Conservation (phyloP, 169 alveolate genomes). For the Plasmodium coatneyi region DNA sequence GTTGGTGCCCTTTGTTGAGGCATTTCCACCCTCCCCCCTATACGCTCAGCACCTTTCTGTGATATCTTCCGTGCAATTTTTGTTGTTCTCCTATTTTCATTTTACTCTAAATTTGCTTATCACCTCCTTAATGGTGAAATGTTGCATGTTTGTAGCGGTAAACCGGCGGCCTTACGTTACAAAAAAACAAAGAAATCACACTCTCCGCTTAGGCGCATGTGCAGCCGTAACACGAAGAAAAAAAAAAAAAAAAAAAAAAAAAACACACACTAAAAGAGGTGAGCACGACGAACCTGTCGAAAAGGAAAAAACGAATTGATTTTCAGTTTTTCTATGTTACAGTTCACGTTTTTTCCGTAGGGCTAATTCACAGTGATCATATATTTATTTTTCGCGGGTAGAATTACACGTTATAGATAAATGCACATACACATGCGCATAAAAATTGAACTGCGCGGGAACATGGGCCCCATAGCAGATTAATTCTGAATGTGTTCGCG, state of each 20-base stretch:
- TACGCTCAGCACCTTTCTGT: neutral
- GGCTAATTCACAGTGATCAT: neutral
- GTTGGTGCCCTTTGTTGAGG: neutral
- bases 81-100: neutral
- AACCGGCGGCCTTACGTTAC: neutral
- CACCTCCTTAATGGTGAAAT: neutral
- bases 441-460: neutral
- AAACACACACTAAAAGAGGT: neutral
- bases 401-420: neutral
- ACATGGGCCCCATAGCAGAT: neutral
- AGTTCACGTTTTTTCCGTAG: neutral
- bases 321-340: neutral
- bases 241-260: no score
- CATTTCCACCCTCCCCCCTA: neutral
- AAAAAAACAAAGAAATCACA: neutral
- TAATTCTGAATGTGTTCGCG: neutral
- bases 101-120: neutral
- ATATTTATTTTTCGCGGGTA: neutral
- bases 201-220: neutral
- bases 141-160: neutral
- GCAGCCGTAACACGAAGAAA: neutral
- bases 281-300: neutral
- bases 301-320: neutral
- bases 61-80: neutral
- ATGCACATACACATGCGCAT: neutral